phyloP scores from a whole-genome alignment of 441 rosid genomes.

The Croton laevigatus region DNA sequence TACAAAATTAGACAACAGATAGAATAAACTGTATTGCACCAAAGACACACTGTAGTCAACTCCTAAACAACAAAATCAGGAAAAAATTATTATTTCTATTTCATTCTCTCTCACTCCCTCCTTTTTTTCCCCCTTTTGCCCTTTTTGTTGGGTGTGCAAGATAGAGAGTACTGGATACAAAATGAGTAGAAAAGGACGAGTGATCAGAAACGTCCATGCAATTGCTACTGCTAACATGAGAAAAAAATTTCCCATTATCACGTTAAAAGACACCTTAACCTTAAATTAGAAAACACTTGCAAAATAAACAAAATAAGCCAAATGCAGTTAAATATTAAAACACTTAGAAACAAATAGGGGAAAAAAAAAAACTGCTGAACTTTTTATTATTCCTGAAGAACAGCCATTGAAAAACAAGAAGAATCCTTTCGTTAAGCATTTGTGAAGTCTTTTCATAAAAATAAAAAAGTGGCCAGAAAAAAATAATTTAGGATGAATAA shows the following conservation, averaged over 20 bases:
- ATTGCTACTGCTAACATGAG: not conserved
- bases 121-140: no score
- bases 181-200: not conserved
- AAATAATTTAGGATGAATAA: not conserved
- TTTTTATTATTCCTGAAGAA: not conserved
- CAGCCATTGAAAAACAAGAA: not conserved
- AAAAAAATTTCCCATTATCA: not conserved
- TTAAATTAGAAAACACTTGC: not conserved
- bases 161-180: no score
- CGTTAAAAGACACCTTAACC: not conserved
- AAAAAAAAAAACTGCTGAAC: not conserved
- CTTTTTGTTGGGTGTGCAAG: no score
- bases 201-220: not conserved
- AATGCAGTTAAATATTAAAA: not conserved
- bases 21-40: constrained; percentile 15
- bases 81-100: not conserved
- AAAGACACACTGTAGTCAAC: constrained; percentile 2
- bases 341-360: not conserved
- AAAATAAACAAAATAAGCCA: not conserved
- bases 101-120: no score
- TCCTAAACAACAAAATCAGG: not conserved
- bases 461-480: not conserved
- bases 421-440: not conserved
- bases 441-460: not conserved
- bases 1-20: constrained; percentile 32